A percentile compares a stretch with the other conserved stretches of the same genome.
Evolutionary conservation across 768 basidiomycete species (phyloP).

Genomic region (Coprinellus aureogranulatus): DNA sequence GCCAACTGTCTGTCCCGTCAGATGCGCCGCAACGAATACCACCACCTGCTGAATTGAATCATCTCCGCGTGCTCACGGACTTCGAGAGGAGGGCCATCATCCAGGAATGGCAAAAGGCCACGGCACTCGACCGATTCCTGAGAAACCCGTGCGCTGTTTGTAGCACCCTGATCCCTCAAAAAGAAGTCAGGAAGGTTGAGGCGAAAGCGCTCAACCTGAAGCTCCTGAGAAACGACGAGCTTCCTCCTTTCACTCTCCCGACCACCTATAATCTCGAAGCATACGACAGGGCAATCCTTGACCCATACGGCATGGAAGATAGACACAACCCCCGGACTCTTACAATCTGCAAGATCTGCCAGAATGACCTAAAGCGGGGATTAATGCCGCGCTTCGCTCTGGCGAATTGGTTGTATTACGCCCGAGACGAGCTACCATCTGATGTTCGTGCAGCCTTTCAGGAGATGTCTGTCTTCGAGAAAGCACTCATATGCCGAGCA

Average conservation of each 20-base stretch:
- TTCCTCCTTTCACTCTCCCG: not conserved
- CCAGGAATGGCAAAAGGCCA: not conserved
- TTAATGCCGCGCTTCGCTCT: conserved; percentile 1
- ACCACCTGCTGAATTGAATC: not conserved
- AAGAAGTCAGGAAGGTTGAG: not conserved
- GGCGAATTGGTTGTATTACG: conserved; percentile 8
- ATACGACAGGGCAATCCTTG: not conserved
- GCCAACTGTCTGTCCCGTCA: no score
- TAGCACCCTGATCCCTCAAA: not conserved
- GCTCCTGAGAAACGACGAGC: not conserved
- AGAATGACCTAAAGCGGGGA: not conserved
- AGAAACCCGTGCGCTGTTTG: not conserved
- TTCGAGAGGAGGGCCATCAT: not conserved
- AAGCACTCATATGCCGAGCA: not conserved
- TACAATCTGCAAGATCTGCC: not conserved
- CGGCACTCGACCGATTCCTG: not conserved
- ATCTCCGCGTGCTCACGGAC: not conserved
- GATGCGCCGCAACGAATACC: not conserved
- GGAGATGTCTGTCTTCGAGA: not conserved
- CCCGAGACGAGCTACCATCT: not conserved
- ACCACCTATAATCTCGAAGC: not conserved
- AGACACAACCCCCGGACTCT: no score
- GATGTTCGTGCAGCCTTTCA: not conserved
- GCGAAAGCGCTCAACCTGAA: not conserved
- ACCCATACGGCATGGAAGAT: not conserved